These are phyloP conservation scores for Penicillium fimorum DNA, from an alignment of 495 filamentous ascomycete species.

Conservation along the genomic window DNA sequence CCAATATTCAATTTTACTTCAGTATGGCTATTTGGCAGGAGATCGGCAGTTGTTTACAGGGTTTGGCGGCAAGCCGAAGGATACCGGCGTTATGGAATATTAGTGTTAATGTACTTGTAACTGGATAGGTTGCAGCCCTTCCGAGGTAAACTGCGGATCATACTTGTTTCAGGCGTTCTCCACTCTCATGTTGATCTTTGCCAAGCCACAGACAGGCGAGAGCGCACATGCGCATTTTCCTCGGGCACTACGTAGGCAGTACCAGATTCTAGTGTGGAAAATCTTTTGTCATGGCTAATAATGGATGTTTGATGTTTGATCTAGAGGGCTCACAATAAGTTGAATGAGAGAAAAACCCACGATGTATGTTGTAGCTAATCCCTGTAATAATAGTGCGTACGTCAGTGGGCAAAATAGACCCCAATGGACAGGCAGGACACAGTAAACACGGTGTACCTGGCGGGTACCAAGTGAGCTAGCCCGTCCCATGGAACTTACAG, in stretches of 20 bases:
- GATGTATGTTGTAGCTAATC: not conserved
- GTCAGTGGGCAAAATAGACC: conserved; percentile 1
- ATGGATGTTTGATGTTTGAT: not conserved
- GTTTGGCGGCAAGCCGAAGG: conserved; percentile 9
- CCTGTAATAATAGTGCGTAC: not conserved
- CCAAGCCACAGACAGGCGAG: conserved; percentile 16
- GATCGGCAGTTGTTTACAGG: conserved; percentile 1
- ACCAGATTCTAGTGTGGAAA: not conserved
- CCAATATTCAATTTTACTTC: conserved; percentile 10
- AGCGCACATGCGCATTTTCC: conserved; percentile 14
- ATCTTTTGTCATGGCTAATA: not conserved
- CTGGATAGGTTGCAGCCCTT: conserved; percentile 1
- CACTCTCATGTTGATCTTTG: conserved; percentile 27
- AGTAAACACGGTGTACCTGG: conserved; percentile 8
- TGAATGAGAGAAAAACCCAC: not conserved
- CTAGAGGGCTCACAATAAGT: not conserved
- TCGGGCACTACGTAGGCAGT: conserved; percentile 14
- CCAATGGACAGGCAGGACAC: not conserved
- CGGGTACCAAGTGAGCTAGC: not conserved
- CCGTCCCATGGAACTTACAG: conserved; percentile 14
- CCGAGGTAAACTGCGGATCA: conserved; percentile 19
- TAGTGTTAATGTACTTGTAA: conserved; percentile 9
- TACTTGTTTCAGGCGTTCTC: conserved; percentile 30
- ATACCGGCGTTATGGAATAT: conserved; percentile 22
- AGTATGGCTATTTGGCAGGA: conserved; percentile 13